Evolutionary conservation across 164 flowering plant genomes (phyloP).

Genomic region (Kalanchoe fedtschenkoi): DNA sequence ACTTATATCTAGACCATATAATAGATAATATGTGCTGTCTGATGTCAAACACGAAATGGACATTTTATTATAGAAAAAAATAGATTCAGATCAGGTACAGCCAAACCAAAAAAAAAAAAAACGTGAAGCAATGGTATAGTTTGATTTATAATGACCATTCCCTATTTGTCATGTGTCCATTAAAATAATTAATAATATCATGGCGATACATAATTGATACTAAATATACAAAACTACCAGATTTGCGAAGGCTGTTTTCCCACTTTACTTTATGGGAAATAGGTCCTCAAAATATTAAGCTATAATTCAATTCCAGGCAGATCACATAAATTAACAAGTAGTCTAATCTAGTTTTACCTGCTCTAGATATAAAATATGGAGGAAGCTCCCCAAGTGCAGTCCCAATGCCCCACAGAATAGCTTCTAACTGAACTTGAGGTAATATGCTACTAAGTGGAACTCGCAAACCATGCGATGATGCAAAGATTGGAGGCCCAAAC

Average conservation of each 20-base stretch:
- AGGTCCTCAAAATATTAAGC: too few relatives aligned
- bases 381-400: conserved; percentile 99
- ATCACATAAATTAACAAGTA: neutral
- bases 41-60: neutral
- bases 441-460: conserved; percentile 79
- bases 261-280: too few relatives aligned
- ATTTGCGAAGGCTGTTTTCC: too few relatives aligned
- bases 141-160: too few relatives aligned
- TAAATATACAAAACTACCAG: too few relatives aligned
- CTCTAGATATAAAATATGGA: conserved; percentile 93
- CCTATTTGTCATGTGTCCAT: too few relatives aligned
- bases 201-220: too few relatives aligned
- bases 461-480: conserved; percentile 29
- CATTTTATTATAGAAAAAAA: neutral
- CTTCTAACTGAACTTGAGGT: conserved; percentile 83
- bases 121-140: too few relatives aligned
- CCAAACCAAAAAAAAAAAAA: too few relatives aligned
- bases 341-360: conserved; percentile 36
- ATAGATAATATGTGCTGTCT: neutral
- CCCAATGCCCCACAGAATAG: conserved; percentile 90
- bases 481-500: conserved; percentile 67
- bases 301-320: neutral
- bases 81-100: too few relatives aligned
- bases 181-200: too few relatives aligned
- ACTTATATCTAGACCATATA: neutral